Evolutionary conservation across 768 basidiomycete genomes (phyloP).

Genomic region (Auriscalpium microsporum): DNA sequence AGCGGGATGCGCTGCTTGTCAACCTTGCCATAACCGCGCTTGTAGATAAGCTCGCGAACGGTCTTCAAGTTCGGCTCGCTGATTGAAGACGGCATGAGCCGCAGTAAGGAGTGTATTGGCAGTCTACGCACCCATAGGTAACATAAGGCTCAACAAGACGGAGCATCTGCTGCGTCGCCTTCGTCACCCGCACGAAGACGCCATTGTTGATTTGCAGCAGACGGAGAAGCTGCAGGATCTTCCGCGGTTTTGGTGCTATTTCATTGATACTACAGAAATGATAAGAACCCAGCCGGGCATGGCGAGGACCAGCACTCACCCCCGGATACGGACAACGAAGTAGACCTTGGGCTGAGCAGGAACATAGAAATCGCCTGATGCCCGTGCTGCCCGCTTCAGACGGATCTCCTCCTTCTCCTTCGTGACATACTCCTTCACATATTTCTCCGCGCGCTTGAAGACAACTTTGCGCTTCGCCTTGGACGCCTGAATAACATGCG

Average conservation of each 20-base stretch:
- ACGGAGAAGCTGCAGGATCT: slow-evolving; percentile 97
- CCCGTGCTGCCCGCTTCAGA: slow-evolving; percentile 85
- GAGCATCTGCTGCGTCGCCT: slow-evolving; percentile 96
- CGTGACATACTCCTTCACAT: slow-evolving; percentile 91
- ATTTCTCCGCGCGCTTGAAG: slow-evolving; percentile 98
- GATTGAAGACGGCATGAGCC: not conserved
- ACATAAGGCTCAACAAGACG: slow-evolving; percentile 96
- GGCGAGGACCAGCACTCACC: slow-evolving; percentile 44
- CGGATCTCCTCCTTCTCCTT: slow-evolving; percentile 97
- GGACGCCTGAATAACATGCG: slow-evolving; percentile 47
- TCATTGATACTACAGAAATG: slow-evolving; percentile 80
- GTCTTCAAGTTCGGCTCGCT: slow-evolving; percentile 97
- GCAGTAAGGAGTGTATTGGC: not conserved
- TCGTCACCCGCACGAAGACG: slow-evolving; percentile 95
- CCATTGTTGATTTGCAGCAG: slow-evolving; percentile 99
- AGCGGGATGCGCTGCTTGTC: slow-evolving; percentile 96
- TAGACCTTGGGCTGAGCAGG: slow-evolving; percentile 94
- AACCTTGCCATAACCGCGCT: slow-evolving; percentile 98
- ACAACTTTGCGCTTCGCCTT: slow-evolving; percentile 93
- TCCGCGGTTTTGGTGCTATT: slow-evolving; percentile 98
- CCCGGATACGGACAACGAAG: slow-evolving; percentile 96
- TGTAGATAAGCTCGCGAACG: slow-evolving; percentile 96
- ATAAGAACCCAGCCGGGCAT: not conserved
- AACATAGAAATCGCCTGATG: slow-evolving; percentile 94
- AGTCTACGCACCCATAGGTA: slow-evolving; percentile 74